Conservation (phyloP, 225 moss, liverwort and hornwort genomes). For the Pleurozium schreberi region DNA sequence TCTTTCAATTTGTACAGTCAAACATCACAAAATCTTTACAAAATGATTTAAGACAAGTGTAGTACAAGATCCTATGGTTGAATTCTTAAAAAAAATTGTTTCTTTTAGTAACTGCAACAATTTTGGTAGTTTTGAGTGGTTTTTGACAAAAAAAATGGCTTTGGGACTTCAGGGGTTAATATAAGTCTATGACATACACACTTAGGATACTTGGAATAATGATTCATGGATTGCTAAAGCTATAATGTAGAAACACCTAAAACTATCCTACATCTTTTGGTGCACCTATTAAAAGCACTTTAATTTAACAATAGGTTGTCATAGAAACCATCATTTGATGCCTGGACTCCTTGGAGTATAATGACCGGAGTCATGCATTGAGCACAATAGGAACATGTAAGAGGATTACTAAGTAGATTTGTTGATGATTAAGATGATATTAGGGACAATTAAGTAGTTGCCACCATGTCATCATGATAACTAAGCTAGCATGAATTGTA, state of each 20-base stretch:
- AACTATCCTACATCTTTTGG: too few species aligned
- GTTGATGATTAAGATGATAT: not conserved
- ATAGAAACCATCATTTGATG: not conserved
- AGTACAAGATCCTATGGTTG: too few species aligned
- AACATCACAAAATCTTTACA: too few species aligned
- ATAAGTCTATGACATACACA: not conserved
- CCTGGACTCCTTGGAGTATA: too few species aligned
- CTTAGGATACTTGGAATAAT: rapidly evolving
- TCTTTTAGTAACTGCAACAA: too few species aligned
- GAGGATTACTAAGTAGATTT: not conserved
- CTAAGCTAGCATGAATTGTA: rapidly evolving
- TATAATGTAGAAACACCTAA: not conserved
- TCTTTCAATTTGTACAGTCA: too few species aligned
- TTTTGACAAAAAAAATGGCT: too few species aligned
- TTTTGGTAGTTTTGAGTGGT: too few species aligned
- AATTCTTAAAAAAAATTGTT: too few species aligned
- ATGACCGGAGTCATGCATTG: not conserved
- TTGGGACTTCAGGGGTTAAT: too few species aligned
- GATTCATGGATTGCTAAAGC: not conserved
- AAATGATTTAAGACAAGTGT: too few species aligned
- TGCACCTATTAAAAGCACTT: not conserved
- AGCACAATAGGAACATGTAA: not conserved
- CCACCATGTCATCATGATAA: not conserved
- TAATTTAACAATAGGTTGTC: not conserved
- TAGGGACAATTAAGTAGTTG: not conserved